Evolutionary conservation across 2,329 filamentous ascomycete species (phyloP), one percentile per base, ranked within the genome.

Genomic region (Neurospora sp.): DNA sequence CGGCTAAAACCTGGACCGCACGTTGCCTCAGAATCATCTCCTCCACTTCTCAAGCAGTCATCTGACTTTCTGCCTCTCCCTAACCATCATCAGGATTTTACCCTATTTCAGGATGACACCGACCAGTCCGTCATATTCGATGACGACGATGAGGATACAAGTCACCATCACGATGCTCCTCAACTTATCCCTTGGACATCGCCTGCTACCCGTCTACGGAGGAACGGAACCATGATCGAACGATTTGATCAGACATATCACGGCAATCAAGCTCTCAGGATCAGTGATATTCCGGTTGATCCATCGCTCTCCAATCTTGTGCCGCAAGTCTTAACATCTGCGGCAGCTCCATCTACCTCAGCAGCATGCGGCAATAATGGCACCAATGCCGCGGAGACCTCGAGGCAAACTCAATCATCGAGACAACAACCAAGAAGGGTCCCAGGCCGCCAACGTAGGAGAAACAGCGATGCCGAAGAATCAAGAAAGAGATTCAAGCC

Each of bases 141-240:
- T 19, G 72, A 73, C 33, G 72, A 73, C 1, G 74, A 73, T 37
- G 72, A 74, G 17, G 52, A 70, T 52, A 41, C 39, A 57, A 69
- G 10, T 15, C 46, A 43, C 19, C 65, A 37, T 12, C 52, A 57
- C 6, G 65, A 66, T 38, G 36, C 43, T 41, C 38, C 68, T 66
- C 39, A 65, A 68, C 73, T 74, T 66, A 67, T 76, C 15, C 75
- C 75, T 11, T 76, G 75, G 75, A 73, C 72, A 4, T 76, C 75
- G 10, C 75, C 75, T 8, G 71, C 37, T 19, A 76, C 74, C 8
- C 73, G 75, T n/a, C 40, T 76, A 11, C 70, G 74, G 41, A 74
- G 74, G 52, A 77, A 75, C 39, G 73, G 76, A 67, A 69, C 67
- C 17, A 69, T 77, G 57, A 71, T 78, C 2, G 72, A 77, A 68